Base-by-base conservation (phyloP, 495 filamentous ascomycete species). In the Hypomontagnella monticulosa region DNA sequence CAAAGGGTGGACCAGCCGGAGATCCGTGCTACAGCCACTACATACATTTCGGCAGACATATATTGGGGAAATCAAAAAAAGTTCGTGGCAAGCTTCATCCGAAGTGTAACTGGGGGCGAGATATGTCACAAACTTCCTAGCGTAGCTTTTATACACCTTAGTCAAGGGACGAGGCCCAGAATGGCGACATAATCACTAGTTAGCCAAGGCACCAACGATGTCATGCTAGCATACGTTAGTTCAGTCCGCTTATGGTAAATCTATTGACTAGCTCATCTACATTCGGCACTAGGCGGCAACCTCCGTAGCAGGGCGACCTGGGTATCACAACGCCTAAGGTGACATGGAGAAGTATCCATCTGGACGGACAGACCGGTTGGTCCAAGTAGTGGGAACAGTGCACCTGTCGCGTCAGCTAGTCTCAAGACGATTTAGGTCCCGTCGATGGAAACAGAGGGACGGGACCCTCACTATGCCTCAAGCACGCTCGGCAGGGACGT, bases 371-470 rank as follows among this genome's bases (percentile, higher is more conserved):
- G 40, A 44, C n/a, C 53, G 58, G 53, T 52, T n/a, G n/a, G 37
- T 42, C 41, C 40, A 46, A 43, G 53, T 50, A 51, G 49, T 19
- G 42, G 53, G 66, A 43, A 49, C 53, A 47, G 47, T 42, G 38
- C 48, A 37, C 44, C 38, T 62, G 55, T 59, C 58, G 48, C 41
- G 50, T 23, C 52, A 47, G 43, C 18, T 56, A 47, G 43, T 51
- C 58, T 46, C 60, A 43, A 62, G 53, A 52, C 50, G 48, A 68
- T 59, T 59, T 68, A 59, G 49, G 63, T 68, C 47, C 60, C 60
- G 60, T 63, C 30, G 6, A 30, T 55, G 34, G 49, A 42, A 60
- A 16, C 32, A 59, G 46, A 27, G 46, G 42, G 34, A 58, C 41
- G 51, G 55, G 48, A 32, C 20, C 23, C 59, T 60, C 49, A 32